These are phyloP conservation scores for Daldinia loculata DNA, from an alignment of 495 filamentous ascomycete species.

Conservation along the genomic window DNA sequence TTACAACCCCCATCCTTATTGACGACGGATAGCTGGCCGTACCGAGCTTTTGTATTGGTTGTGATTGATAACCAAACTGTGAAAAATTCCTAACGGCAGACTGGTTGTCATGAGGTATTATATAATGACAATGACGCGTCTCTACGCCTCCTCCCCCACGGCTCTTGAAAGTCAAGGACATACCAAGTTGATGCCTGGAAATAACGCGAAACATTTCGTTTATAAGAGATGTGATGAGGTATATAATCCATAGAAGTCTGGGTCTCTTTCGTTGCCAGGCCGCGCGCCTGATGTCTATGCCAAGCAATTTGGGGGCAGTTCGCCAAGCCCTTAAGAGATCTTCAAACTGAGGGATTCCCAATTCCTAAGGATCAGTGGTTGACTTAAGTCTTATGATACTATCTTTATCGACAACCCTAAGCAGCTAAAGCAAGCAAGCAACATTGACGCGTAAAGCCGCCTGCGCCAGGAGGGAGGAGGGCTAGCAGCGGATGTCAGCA, in stretches of 20 bases:
- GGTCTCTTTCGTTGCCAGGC: slow-evolving; percentile 7
- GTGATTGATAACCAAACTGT: not conserved
- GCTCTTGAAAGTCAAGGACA: not conserved
- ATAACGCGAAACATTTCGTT: slow-evolving; percentile 5
- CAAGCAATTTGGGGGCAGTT: slow-evolving; percentile 24
- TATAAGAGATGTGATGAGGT: slow-evolving; percentile 1
- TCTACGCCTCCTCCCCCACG: not conserved
- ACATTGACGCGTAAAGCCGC: slow-evolving; percentile 19
- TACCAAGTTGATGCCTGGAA: not conserved
- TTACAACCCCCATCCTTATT: slow-evolving; percentile 2
- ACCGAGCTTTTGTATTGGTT: not conserved
- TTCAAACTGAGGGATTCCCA: slow-evolving; percentile 23
- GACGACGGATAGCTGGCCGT: not conserved
- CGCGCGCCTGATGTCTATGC: slow-evolving; percentile 14
- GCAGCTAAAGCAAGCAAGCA: not conserved
- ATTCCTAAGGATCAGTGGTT: slow-evolving; percentile 9
- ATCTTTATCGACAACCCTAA: slow-evolving; percentile 14
- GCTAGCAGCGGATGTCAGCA: not conserved
- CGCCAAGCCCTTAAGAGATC: slow-evolving; percentile 38
- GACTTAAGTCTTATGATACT: slow-evolving; percentile 1
- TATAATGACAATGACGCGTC: slow-evolving; percentile 20
- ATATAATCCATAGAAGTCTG: not conserved
- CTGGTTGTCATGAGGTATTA: slow-evolving; percentile 16
- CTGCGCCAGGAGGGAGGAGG: slow-evolving; percentile 7
- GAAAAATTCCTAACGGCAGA: not conserved